These are phyloP conservation scores for Podospora anserina DNA, from an alignment of 495 filamentous ascomycete genomes.

Conservation along the genomic window DNA sequence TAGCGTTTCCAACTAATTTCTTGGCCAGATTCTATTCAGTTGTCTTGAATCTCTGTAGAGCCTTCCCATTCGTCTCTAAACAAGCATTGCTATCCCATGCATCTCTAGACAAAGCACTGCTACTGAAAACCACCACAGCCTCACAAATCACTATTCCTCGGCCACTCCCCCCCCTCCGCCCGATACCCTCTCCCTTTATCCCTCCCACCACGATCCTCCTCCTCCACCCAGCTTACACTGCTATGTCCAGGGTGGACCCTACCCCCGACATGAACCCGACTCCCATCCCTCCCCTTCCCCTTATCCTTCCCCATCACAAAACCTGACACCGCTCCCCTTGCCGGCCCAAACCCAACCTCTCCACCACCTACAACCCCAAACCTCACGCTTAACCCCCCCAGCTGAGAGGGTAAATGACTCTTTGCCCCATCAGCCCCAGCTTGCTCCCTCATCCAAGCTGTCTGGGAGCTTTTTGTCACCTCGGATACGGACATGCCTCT, in stretches of 20 bases:
- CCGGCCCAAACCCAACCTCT: slow-evolving; percentile 20
- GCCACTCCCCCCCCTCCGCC: neutral
- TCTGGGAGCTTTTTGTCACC: slow-evolving; percentile 31
- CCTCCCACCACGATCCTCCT: neutral
- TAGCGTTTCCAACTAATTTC: too few relatives aligned
- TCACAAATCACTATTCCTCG: neutral
- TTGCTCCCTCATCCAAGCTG: slow-evolving; percentile 22
- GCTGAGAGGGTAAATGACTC: slow-evolving; percentile 25
- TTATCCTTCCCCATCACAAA: neutral
- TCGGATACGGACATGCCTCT: slow-evolving; percentile 17
- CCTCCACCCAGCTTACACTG: neutral
- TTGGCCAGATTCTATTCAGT: too few relatives aligned
- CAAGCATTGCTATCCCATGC: too few relatives aligned
- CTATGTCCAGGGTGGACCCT: neutral
- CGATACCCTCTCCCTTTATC: neutral
- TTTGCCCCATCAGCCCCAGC: slow-evolving; percentile 27
- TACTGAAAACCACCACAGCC: too few relatives aligned
- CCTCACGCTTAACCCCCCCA: slow-evolving; percentile 21
- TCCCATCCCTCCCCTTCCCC: neutral
- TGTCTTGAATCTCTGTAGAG: too few relatives aligned
- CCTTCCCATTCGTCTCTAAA: too few relatives aligned
- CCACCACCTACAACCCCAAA: slow-evolving; percentile 26
- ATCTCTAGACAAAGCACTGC: too few relatives aligned
- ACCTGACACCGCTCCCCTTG: neutral
- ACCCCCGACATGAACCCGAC: neutral